Evolutionary conservation across 2,329 filamentous ascomycete genomes (phyloP), one percentile per base, ranked within the genome.

Genomic region (Colletotrichum incanum): DNA sequence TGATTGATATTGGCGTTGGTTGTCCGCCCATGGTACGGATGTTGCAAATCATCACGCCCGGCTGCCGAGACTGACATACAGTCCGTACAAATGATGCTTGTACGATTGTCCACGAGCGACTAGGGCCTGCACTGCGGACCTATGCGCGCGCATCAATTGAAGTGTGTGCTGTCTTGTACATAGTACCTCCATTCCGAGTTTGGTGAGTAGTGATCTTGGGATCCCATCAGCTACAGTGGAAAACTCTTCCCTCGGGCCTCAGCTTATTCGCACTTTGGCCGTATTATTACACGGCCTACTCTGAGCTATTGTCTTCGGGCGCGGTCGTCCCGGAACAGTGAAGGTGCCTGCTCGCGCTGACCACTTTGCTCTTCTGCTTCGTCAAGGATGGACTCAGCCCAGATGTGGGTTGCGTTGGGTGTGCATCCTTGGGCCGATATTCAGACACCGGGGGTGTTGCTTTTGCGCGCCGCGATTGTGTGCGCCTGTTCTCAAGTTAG

Each of bases 221-320:
- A 58, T n/a, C 56, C 56, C 56, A 54, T 62, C 56, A 67, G 50
- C 49, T 55, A 49, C 64, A 68, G 68, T 34, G 54, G 54, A 47
- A 50, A 67, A 63, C 34, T 64, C 64, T 71, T 64, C 56, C 58
- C 31, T 47, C 31, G 58, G 55, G 26, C 58, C 65, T 62, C 64
- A 71, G 58, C 64, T 61, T 62, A 63, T 67, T 68, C 64, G 41
- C 34, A 68, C 58, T 50, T 58, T 52, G 58, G 11, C 47, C 63
- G 49, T 67, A 34, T 63, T 71, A 68, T 67, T 62, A 50, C 58
- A 67, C 26, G 50, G 43, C 43, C 68, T 64, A 67, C 64, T 37
- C 50, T 58, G 43, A 56, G 63, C 62, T 66, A 67, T 60, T 52
- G 63, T 71, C 55, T 49, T 59, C 41, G 47, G 54, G 62, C 67